Conservation (phyloP, 768 basidiomycete genomes). For the Kwoniella mangroviensis region DNA sequence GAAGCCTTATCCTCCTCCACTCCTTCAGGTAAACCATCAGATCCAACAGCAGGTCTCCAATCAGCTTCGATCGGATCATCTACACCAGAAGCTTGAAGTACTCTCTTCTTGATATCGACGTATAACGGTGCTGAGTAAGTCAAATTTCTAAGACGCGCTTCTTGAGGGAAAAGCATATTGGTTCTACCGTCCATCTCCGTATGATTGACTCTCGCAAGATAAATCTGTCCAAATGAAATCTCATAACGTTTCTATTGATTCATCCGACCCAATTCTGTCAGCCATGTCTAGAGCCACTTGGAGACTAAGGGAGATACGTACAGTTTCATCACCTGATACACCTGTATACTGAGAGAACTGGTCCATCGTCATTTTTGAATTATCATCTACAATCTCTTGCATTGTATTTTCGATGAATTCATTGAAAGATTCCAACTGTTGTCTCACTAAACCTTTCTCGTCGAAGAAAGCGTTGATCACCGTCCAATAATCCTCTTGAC, state of each 20-base stretch:
- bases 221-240: slow-evolving; percentile 97
- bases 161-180: slow-evolving; percentile 92
- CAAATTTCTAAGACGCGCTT: slow-evolving; percentile 89
- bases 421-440: slow-evolving; percentile 97
- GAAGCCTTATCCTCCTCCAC: slow-evolving; percentile 72
- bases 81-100: slow-evolving; percentile 68
- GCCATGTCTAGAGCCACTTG: too few species aligned
- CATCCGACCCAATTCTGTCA: background rate
- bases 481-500: slow-evolving; percentile 57
- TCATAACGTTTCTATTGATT: slow-evolving; percentile 78
- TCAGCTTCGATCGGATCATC: slow-evolving; percentile 80
- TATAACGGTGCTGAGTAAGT: slow-evolving; percentile 96
- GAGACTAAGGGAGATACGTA: slow-evolving; percentile 28
- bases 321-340: slow-evolving; percentile 64
- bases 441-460: slow-evolving; percentile 94
- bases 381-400: slow-evolving; percentile 98
- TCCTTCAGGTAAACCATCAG: slow-evolving; percentile 44
- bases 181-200: slow-evolving; percentile 95
- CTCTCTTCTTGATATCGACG: slow-evolving; percentile 90
- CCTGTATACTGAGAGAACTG: slow-evolving; percentile 96
- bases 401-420: slow-evolving; percentile 99
- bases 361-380: slow-evolving; percentile 90
- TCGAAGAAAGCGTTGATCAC: slow-evolving; percentile 97
- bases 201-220: slow-evolving; percentile 89
- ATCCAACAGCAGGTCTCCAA: slow-evolving; percentile 61